phyloP scores from a whole-genome alignment of 2,329 filamentous ascomycete genomes.

The Botryosphaeria dothidea region DNA sequence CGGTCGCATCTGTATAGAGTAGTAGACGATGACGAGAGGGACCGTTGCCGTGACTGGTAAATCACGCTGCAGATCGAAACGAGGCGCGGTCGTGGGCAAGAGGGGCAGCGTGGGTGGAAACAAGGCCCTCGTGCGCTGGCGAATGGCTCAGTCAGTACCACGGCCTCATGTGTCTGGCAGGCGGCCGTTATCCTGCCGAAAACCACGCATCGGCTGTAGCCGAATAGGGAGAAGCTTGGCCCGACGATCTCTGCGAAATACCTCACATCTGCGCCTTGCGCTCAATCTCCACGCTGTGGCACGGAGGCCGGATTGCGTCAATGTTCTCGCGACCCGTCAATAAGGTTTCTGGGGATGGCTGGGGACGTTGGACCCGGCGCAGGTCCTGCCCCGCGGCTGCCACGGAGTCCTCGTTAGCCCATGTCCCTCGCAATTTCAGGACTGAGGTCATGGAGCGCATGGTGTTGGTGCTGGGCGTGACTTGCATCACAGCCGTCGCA shows the following conservation, averaged over 20 bases:
- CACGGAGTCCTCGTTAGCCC: neutral
- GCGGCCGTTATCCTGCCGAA: neutral
- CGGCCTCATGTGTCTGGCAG: neutral
- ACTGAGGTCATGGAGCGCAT: neutral
- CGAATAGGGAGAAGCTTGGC: conserved; percentile 13
- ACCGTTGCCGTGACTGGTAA: neutral
- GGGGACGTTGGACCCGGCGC: neutral
- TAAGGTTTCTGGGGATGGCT: conserved; percentile 7
- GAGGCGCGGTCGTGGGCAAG: neutral
- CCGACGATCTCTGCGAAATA: conserved; percentile 11
- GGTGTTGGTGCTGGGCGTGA: neutral
- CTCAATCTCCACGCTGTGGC: neutral
- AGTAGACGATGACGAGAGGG: neutral
- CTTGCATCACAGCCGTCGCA: neutral
- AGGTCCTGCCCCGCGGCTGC: neutral
- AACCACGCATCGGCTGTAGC: conserved; percentile 16
- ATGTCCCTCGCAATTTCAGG: neutral
- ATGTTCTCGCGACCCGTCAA: neutral
- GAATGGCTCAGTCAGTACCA: neutral
- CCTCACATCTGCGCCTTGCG: neutral
- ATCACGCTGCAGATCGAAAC: conserved; percentile 13
- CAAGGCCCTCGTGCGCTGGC: neutral
- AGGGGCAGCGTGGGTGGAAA: neutral
- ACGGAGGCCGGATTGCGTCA: neutral
- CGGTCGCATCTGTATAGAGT: neutral